Percentiles rank a stretch among this genome's conserved stretches.
phyloP scores from a whole-genome alignment of 1,284 basidiomycete species.

The Ganoderma resinaceum region DNA sequence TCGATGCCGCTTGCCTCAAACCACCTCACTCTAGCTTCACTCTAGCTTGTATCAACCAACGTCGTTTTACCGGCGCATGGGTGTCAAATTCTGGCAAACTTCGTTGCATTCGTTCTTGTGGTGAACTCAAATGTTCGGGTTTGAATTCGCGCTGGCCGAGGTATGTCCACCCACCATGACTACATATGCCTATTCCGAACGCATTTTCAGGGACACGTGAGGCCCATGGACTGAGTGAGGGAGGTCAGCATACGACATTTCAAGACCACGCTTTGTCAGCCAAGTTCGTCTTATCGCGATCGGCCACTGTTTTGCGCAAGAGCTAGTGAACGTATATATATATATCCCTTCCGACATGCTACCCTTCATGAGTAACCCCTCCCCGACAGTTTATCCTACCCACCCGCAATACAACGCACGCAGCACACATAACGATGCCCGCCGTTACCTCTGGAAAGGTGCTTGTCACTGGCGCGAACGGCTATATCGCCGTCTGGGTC shows the following conservation, averaged over 20 bases:
- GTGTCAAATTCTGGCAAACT: no score
- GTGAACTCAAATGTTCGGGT: no score
- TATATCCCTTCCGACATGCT: background rate
- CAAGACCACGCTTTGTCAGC: background rate
- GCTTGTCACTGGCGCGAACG: conserved; percentile 42
- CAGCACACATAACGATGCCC: conserved; percentile 31
- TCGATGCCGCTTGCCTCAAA: no score
- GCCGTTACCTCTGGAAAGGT: conserved; percentile 33
- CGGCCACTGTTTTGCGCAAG: background rate
- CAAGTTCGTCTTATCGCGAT: background rate
- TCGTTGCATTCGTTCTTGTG: no score
- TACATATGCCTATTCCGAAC: no score
- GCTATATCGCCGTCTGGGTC: conserved; percentile 43
- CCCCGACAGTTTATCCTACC: background rate
- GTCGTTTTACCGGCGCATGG: no score
- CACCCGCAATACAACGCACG: background rate
- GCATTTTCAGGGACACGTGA: background rate
- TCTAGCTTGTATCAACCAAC: no score
- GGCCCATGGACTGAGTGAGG: background rate
- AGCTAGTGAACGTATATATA: background rate
- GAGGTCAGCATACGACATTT: background rate
- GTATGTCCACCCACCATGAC: no score
- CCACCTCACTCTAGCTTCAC: no score
- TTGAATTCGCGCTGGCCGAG: no score
- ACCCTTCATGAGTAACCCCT: background rate